Evolutionary conservation across 495 filamentous ascomycete genomes (phyloP), one percentile per base, ranked within the genome.

Genomic region (Astrocystis sublimbata): DNA sequence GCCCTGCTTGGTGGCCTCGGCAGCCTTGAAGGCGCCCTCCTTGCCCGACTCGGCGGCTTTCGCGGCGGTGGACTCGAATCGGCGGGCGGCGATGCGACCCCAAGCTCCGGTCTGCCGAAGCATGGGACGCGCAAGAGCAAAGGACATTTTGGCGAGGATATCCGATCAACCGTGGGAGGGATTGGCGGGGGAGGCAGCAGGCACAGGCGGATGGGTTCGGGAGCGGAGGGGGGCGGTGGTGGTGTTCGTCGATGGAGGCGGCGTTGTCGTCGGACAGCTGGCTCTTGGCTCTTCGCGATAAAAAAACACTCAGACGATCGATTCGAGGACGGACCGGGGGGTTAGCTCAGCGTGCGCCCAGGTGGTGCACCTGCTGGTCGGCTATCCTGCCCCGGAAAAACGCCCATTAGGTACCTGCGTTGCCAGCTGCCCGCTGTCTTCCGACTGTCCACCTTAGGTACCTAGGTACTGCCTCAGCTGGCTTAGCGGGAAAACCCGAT

Each of bases 1-100:
- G 2, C 33, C 33, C 33, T 35, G 5, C 33, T 35, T 35, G 10
- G 33, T 10, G 10, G 33, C 10, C 33, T 35, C 33, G 33, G 5
- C 5, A 26, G 46, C 46, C 24, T 49, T 49, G 7, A 26, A 30
- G 3, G 55, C 42, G 2, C 36, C 43, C 42, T 57, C 42, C 50
- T 63, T 58, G 0, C 53, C 55, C 5, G 61, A 21, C 53, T 63
- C 45, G 33, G 61, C 41, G 9, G 61, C 53, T 58, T 68, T 58
- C 45, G 77, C 68, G 10, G 74, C 59, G 54, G 78, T 78, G 47
- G 78, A 81, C 75, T 82, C 78, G 73, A 79, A 78, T 58, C 79
- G 78, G 63, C 73, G 74, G 73, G 75, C 70, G 67, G 75, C 76
- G 68, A 73, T 73, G 71, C 79, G 78, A 70, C 75, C 67, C 62